Conservation (phyloP, 768 basidiomycete species). For the Fomitopsis serialis region DNA sequence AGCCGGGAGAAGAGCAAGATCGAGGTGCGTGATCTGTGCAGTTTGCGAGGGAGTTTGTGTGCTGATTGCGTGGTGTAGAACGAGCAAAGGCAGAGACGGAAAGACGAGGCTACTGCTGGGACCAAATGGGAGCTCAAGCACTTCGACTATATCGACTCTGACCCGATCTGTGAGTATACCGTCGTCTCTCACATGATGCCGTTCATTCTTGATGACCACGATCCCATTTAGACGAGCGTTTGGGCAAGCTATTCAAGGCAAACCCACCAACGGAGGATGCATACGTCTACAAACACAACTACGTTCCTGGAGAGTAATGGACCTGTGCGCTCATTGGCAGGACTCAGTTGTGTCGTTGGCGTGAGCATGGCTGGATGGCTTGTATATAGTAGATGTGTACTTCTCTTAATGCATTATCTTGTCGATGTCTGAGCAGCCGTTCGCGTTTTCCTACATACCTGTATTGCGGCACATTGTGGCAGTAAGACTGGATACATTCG, state of each 20-base stretch:
- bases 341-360: no score
- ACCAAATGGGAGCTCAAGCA: conserved; percentile 73
- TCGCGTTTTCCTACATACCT: no score
- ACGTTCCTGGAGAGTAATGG: not conserved
- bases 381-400: no score
- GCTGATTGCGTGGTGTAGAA: conserved; percentile 49
- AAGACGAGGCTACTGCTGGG: conserved; percentile 72
- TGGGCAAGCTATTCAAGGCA: conserved; percentile 58
- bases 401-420: no score
- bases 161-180: conserved; percentile 57
- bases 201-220: not conserved
- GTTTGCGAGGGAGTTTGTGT: no score
- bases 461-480: no score
- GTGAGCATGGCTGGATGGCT: no score
- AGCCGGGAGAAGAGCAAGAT: conserved; percentile 84
- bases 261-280: conserved; percentile 69
- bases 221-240: conserved; percentile 52
- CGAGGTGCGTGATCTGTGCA: no score
- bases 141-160: conserved; percentile 64
- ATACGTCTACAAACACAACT: conserved; percentile 55
- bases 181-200: conserved; percentile 14
- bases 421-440: no score
- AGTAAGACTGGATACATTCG: no score
- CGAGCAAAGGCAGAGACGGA: conserved; percentile 84
- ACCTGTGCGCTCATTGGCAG: no score